Evolutionary conservation across 2,329 filamentous ascomycete species (phyloP), one percentile per base, ranked within the genome.

Genomic region (Chaetothyriales sp.): DNA sequence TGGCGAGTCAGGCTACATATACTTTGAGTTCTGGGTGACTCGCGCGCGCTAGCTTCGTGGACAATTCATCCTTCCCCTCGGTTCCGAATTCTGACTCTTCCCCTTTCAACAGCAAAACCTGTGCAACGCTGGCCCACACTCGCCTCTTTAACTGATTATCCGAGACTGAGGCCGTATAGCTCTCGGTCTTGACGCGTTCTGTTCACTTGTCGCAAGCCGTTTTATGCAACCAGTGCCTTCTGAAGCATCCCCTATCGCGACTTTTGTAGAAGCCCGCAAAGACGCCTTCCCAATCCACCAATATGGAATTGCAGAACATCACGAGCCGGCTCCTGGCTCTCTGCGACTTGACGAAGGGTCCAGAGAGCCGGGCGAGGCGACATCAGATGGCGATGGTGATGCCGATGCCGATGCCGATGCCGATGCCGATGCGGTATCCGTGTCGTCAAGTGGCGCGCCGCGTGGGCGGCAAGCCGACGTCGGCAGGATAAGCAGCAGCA

Each of bases 161-260:
- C 49, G 61, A 64, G 74, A 73, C 75, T 77, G 75, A 73, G 62
- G 73, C 72, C 71, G 51, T 54, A 55, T 58, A 68, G 73, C 75
- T 77, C 71, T 80, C 78, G 75, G 78, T 81, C 77, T 65, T 63
- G 61, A 62, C 60, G 59, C 60, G 58, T 60, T 57, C 53, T 49
- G 53, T 58, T 58, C 54, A 58, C 54, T 63, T 60, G 61, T 58
- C 60, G 62, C 64, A 67, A 65, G 64, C 55, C 67, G 66, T 82
- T 82, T 76, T 82, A 83, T 83, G 80, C 79, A 79, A 75, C 67
- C 79, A 73, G 78, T 76, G 76, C 68, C 72, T 62, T 63, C 70
- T 64, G 67, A 72, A 70, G 69, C 68, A 66, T 69, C 66, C 64
- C 70, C 71, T 69, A 69, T 70, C 67, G 67, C 66, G 61, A 63